Conservation (phyloP, 176 grass and related monocot species). For the Eremochloa ophiuroides region DNA sequence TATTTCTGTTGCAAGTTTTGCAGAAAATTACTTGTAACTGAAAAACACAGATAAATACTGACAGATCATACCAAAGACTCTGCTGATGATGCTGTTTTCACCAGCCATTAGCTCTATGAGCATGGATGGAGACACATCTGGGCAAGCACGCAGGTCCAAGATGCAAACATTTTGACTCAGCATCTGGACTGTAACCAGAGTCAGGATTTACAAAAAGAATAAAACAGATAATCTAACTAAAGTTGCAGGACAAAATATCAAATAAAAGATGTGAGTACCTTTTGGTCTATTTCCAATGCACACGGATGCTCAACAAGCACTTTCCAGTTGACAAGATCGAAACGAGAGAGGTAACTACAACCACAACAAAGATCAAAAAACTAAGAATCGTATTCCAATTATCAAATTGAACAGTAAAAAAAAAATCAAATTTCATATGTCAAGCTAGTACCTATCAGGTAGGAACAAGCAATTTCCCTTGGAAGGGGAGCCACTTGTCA, state of each 20-base stretch:
- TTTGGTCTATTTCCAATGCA: constrained; percentile 48
- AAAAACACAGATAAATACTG: constrained; percentile 11
- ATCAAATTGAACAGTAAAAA: constrained; percentile 1
- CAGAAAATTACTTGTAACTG: neutral
- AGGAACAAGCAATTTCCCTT: constrained; percentile 47
- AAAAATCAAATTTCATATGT: constrained; percentile 19
- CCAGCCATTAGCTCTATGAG: constrained; percentile 67
- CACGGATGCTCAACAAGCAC: constrained; percentile 63
- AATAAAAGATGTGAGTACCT: constrained; percentile 64
- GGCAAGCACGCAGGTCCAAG: constrained; percentile 65
- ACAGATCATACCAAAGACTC: constrained; percentile 76
- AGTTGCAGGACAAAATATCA: constrained; percentile 25
- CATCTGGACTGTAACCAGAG: constrained; percentile 99
- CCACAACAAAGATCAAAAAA: neutral
- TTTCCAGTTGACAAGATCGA: constrained; percentile 89
- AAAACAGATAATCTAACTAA: constrained; percentile 3
- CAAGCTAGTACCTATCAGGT: constrained; percentile 65
- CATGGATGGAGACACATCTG: constrained; percentile 56
- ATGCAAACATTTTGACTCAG: constrained; percentile 59
- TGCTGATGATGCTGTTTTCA: constrained; percentile 63
- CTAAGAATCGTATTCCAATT: neutral
- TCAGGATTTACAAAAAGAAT: constrained; percentile 61
- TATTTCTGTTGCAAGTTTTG: neutral
- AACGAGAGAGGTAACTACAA: constrained; percentile 71
- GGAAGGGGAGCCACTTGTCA: constrained; percentile 7